Evolutionary conservation across 2,329 filamentous ascomycete genomes (phyloP), one percentile per base, ranked within the genome.

Genomic region (Beauveria sp.): DNA sequence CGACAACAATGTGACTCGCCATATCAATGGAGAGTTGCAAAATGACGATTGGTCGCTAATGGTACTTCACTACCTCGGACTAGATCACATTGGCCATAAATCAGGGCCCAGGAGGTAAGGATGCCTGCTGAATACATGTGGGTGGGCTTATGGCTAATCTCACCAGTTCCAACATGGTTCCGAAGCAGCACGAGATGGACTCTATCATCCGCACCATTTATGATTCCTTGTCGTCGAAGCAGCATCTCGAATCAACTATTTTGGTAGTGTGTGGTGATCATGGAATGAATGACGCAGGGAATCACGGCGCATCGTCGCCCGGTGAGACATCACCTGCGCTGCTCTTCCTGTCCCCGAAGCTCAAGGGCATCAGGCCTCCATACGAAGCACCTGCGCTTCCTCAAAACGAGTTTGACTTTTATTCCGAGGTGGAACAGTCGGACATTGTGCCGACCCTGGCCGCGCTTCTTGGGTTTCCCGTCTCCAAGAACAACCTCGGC

Each of bases 201-300:
- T 80, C 75, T 1, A 88, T 98, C 65, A 87, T 97, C 45, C 79
- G 80, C 64, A 77, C 84, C 62, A 88, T 99, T 28, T 97, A 91
- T 70, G 77, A 81, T 14, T 88, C 90, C 7, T 89, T 99, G 66
- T 82, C 89, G 69, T 81, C 80, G 4, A 77, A 89, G 61, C 71
- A 82, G 1, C 88, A 96, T 72, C 84, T 97, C 1, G 71, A 84
- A 38, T 89, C 89, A 5, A 92, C 93, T 0, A 77, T 99, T 2
- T 82, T 99, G 51, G 87, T 99, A 3, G 76, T 99, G 7, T 91
- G 88, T 62, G 95, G 95, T 61, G 96, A 99, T 69, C 95, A 99
- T 71, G 95, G 95, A n/a, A 99, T 99, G 95, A 99, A 98, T 68
- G 93, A 98, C 68, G 95, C 91, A 22, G 95, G 95, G 2, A 98